A percentile compares a stretch with the other conserved stretches of the same genome.
Evolutionary conservation across 108 stramenopile genomes (phyloP).

Genomic region (Cyclotella sp.): DNA sequence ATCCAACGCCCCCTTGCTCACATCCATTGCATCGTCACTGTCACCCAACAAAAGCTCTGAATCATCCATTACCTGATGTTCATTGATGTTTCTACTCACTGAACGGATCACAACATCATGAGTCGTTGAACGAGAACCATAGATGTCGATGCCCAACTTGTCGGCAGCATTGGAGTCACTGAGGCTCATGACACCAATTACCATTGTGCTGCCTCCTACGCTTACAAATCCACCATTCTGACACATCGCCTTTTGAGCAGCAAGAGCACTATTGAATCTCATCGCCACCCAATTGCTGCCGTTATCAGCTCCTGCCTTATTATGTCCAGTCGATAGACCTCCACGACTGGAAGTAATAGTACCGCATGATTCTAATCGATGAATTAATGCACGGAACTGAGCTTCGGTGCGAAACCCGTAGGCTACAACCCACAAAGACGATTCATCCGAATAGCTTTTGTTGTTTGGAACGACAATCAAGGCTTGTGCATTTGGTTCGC

Average conservation of each 20-base stretch:
- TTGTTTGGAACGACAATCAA: slow-evolving; percentile 1
- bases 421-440: slow-evolving; percentile 37
- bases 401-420: slow-evolving; percentile 38
- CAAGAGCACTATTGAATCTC: slow-evolving; percentile 24
- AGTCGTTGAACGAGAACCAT: neutral
- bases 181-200: slow-evolving; percentile 28
- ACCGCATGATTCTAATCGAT: slow-evolving; percentile 20
- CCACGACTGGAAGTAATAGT: slow-evolving; percentile 29
- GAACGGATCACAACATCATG: neutral
- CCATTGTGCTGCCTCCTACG: slow-evolving; percentile 25
- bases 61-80: neutral
- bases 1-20: slow-evolving; percentile 12
- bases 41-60: slow-evolving; percentile 3
- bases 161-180: slow-evolving; percentile 12
- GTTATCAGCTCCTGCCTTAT: neutral
- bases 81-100: neutral
- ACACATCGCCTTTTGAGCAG: slow-evolving; percentile 37
- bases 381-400: slow-evolving; percentile 35
- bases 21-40: slow-evolving; percentile 5
- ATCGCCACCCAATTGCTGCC: slow-evolving; percentile 36
- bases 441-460: neutral
- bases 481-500: neutral
- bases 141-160: slow-evolving; percentile 24
- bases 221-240: slow-evolving; percentile 33
- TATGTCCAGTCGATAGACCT: slow-evolving; percentile 11